Percentiles rank a stretch among this genome's conserved stretches.
Conservation (phyloP, 345 rosid species). For the Citrus hindsii region DNA sequence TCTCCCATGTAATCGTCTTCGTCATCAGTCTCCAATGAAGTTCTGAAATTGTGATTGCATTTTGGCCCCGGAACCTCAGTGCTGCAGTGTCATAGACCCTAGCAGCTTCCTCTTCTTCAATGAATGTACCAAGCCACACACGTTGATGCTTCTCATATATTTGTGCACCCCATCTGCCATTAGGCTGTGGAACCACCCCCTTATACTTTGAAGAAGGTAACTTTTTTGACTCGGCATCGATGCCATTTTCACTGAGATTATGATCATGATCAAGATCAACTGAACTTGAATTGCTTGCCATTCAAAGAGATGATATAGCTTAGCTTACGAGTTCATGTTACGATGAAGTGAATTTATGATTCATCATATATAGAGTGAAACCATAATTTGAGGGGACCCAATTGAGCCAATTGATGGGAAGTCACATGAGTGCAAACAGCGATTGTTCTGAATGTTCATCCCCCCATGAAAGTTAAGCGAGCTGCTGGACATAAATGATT, state of each 20-base stretch:
- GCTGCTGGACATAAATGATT: neutral
- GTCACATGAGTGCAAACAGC: slow-evolving; percentile 2
- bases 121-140: slow-evolving; percentile 60
- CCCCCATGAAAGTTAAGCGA: slow-evolving; percentile 8
- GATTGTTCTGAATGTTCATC: slow-evolving; percentile 5
- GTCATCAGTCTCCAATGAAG: neutral
- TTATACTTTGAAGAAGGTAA: slow-evolving; percentile 39
- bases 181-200: slow-evolving; percentile 58
- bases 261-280: no score
- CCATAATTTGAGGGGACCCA: neutral
- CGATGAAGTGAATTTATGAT: neutral
- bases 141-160: slow-evolving; percentile 62
- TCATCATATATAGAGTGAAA: neutral
- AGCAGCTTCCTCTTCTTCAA: slow-evolving; percentile 54
- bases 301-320: neutral
- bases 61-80: slow-evolving; percentile 49
- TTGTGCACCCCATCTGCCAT: slow-evolving; percentile 61
- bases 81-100: slow-evolving; percentile 52
- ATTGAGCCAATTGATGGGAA: neutral
- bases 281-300: neutral
- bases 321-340: neutral
- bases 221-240: slow-evolving; percentile 29
- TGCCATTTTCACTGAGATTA: neutral
- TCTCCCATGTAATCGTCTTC: slow-evolving; percentile 26
- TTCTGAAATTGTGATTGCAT: slow-evolving; percentile 47